A percentile compares a stretch with the other conserved stretches of the same genome.
Evolutionary conservation across 148 eudicot species (phyloP).

Genomic region (Amaranthus palmeri): DNA sequence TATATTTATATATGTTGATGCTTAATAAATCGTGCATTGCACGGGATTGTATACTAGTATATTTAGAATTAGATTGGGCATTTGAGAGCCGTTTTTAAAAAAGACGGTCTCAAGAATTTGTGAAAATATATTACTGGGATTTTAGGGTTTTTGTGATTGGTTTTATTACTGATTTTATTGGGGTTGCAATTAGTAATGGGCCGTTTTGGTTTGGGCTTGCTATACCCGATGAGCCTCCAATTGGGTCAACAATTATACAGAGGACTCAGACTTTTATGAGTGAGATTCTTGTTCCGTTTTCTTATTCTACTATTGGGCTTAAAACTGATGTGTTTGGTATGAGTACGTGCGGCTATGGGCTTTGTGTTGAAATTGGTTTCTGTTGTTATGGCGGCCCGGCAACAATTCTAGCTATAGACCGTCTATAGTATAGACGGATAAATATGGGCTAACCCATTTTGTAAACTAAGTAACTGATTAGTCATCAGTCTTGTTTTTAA

Average conservation of each 20-base stretch:
- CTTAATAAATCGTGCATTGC: too few species aligned
- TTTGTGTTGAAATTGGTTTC: slow-evolving; percentile 43
- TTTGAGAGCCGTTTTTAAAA: too few species aligned
- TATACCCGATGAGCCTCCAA: slow-evolving; percentile 75
- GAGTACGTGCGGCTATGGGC: slow-evolving; percentile 25
- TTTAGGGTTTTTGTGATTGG: slow-evolving; percentile 42
- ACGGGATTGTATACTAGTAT: too few species aligned
- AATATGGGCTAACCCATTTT: too few species aligned
- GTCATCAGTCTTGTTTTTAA: too few species aligned
- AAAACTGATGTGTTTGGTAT: slow-evolving; percentile 42
- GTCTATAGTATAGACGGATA: too few species aligned
- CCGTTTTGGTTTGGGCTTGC: slow-evolving; percentile 83
- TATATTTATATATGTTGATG: too few species aligned
- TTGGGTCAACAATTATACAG: slow-evolving; percentile 63
- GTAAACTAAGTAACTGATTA: too few species aligned
- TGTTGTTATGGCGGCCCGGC: slow-evolving; percentile 33
- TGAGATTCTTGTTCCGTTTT: slow-evolving; percentile 58
- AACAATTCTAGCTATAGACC: too few species aligned
- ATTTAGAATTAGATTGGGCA: too few species aligned
- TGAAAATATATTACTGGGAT: too few species aligned
- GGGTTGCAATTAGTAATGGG: slow-evolving; percentile 64
- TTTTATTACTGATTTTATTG: slow-evolving; percentile 44
- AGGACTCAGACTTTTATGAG: slow-evolving; percentile 47
- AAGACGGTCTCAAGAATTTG: too few species aligned
- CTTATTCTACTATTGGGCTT: slow-evolving; percentile 56